Percentiles rank a stretch among this genome's conserved stretches.
These are phyloP conservation scores for Chaetomiaceae sp. DNA, from an alignment of 2,329 filamentous ascomycete genomes.

Conservation along the genomic window DNA sequence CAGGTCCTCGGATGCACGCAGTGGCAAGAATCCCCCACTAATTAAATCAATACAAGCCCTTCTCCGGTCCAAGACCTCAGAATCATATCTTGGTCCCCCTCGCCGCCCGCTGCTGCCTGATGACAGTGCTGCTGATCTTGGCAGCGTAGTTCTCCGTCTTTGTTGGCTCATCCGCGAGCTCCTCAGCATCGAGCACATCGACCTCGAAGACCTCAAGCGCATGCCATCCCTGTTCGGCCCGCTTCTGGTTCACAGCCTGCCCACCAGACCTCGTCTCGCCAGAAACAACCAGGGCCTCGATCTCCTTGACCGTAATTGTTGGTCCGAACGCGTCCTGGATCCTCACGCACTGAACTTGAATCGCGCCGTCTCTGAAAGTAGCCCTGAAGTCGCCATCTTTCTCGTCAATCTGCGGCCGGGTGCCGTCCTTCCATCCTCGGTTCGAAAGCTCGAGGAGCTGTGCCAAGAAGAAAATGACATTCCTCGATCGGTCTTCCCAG, in stretches of 20 bases:
- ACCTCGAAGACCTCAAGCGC: constrained; percentile 79
- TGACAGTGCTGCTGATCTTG: constrained; percentile 91
- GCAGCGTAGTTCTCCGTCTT: constrained; percentile 61
- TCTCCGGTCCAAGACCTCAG: too few species aligned
- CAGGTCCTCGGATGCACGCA: too few species aligned
- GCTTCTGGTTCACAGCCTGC: constrained; percentile 77
- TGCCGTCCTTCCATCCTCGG: constrained; percentile 40
- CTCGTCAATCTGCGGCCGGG: constrained; percentile 34
- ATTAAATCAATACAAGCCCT: too few species aligned
- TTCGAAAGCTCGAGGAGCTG: constrained; percentile 49
- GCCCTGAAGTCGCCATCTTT: constrained; percentile 46
- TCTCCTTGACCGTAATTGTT: constrained; percentile 73
- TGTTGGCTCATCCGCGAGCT: constrained; percentile 37
- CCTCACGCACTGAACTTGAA: constrained; percentile 73
- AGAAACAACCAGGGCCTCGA: constrained; percentile 80
- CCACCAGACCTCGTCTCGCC: constrained; percentile 83
- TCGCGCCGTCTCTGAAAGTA: constrained; percentile 51
- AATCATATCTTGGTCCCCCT: constrained; percentile 18
- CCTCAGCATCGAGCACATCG: constrained; percentile 72
- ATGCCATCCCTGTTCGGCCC: constrained; percentile 70
- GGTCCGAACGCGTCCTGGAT: constrained; percentile 88
- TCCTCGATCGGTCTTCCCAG: constrained; percentile 69
- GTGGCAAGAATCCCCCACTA: too few species aligned
- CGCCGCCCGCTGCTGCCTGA: constrained; percentile 50
- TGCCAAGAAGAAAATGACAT: constrained; percentile 67